Base-by-base conservation (phyloP, 108 stramenopile genomes). In the Cylindrotheca closterium region DNA sequence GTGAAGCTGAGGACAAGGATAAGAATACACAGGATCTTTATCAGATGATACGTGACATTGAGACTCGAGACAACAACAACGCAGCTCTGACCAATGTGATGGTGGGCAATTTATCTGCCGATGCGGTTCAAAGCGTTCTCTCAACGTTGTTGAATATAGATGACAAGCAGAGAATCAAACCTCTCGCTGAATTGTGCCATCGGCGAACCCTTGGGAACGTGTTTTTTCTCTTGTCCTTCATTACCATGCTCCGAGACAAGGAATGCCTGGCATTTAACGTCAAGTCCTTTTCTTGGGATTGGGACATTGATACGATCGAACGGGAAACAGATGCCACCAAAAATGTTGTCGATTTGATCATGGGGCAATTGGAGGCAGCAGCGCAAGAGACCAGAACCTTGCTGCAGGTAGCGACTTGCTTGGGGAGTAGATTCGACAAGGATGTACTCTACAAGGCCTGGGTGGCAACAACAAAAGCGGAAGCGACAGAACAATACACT, bases 351-450 rank as follows among this genome's bases (percentile, higher is more conserved):
- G 22, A 42, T 48, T 66, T 77, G 45, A 71, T 77, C 51, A 62
- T 59, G 18, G 47, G 68, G 24, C 67, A 70, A 23, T 78, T 81
- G 65, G 54, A 29, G 27, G 47, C 27, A 5, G 49, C 71, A 19
- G 23, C 47, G 7, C 34, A 53, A n/a, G 60, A 67, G 31, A 71
- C 58, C 26, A 70, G 75, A 65, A 61, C 46, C 52, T 54, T 60
- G 1, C 53, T 78, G 22, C 70, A 46, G 30, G 25, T 65, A 4
- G 68, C 68, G 22, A 67, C 81, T 23, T 82, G 77, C 26, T 45
- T 82, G 37, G 81, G 81, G 3, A 28, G 58, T 31, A 42, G 22
- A 23, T 79, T 82, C 29, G 74, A 78, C 15, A 49, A 34, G 7
- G 25, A 49, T 10, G 30, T 30, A 17, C 47, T 62, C 29, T n/a